Conservation (phyloP, 192 early-diverging fungal genomes). For the Coemansia reversa region DNA sequence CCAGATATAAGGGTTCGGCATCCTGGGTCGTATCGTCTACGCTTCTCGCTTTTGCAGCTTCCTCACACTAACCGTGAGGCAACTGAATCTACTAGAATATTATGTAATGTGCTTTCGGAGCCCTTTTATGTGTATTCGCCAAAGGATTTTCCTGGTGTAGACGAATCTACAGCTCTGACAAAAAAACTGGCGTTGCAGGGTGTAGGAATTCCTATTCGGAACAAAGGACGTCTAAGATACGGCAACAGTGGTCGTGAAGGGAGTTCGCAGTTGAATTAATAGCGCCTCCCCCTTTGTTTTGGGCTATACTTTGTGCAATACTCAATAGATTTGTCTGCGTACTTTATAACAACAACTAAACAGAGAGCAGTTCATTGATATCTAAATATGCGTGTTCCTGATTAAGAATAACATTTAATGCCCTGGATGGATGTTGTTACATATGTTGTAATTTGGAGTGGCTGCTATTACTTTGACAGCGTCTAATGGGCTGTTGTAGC, state of each 20-base stretch:
- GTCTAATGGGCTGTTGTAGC: too few relatives aligned
- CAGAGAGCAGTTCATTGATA: too few relatives aligned
- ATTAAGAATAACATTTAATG: too few relatives aligned
- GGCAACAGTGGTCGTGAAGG: slow-evolving; percentile 9
- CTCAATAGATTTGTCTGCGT: neutral
- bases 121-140: slow-evolving; percentile 33
- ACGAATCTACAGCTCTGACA: slow-evolving; percentile 34
- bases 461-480: too few relatives aligned
- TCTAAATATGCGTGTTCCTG: too few relatives aligned
- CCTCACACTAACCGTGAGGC: slow-evolving; percentile 6
- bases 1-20: slow-evolving; percentile 30
- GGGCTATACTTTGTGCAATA: neutral
- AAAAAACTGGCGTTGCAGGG: slow-evolving; percentile 30
- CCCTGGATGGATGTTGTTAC: too few relatives aligned
- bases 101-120: slow-evolving; percentile 19
- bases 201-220: slow-evolving; percentile 38
- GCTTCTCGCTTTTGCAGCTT: slow-evolving; percentile 33
- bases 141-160: slow-evolving; percentile 47
- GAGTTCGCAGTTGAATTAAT: neutral
- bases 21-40: slow-evolving; percentile 34
- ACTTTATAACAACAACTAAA: neutral
- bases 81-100: slow-evolving; percentile 7
- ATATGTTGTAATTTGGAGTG: too few relatives aligned
- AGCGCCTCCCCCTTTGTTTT: neutral
- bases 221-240: slow-evolving; percentile 34